phyloP scores from a whole-genome alignment of 2,329 filamentous ascomycete species.

The Diaporthe ilicicola region DNA sequence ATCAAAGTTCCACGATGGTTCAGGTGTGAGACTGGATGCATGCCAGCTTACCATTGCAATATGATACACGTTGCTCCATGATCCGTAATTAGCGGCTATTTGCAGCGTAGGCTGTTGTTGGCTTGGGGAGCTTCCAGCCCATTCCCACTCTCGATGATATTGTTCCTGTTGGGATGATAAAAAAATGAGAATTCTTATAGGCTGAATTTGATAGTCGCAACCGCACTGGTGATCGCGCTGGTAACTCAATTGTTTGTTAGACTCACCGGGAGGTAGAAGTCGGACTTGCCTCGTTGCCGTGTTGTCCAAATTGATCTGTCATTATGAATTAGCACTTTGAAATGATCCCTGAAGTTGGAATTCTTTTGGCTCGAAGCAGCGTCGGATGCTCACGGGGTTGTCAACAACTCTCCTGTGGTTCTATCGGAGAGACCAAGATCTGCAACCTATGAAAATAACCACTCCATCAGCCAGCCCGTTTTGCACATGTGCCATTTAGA shows the following conservation, averaged over 20 bases:
- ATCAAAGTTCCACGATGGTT: neutral
- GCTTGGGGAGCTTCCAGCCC: neutral
- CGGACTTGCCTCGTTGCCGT: neutral
- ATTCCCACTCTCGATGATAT: constrained; percentile 6
- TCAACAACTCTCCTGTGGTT: neutral
- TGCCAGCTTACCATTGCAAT: neutral
- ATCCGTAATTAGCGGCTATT: neutral
- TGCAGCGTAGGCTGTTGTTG: neutral
- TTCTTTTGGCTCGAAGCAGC: neutral
- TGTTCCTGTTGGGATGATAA: neutral
- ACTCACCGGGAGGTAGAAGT: neutral
- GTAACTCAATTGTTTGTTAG: fast-evolving
- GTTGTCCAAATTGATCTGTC: neutral
- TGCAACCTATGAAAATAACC: neutral
- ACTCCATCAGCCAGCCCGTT: neutral
- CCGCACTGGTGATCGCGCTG: too few relatives aligned
- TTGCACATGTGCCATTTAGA: fast-evolving
- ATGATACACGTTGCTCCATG: constrained; percentile 6
- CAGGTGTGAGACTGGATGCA: fast-evolving
- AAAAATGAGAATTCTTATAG: neutral
- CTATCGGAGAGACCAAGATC: constrained; percentile 1
- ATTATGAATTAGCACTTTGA: neutral
- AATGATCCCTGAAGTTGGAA: fast-evolving
- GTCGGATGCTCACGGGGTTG: neutral
- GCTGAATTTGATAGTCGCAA: too few relatives aligned